Evolutionary conservation across 495 filamentous ascomycete genomes (phyloP).

Genomic region (Penicillium egyptiacum): DNA sequence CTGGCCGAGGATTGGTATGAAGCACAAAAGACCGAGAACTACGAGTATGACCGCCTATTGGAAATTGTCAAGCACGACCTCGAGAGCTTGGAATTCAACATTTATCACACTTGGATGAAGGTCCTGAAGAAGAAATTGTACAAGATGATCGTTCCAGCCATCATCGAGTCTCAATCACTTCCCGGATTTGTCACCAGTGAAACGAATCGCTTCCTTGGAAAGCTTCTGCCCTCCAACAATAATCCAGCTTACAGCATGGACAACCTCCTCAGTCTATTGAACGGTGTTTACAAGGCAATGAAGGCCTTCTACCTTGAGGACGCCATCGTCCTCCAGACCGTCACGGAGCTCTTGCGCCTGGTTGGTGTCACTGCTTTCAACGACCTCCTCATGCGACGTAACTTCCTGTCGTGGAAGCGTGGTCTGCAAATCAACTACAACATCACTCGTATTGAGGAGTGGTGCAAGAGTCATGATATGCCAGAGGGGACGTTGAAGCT

Average conservation of each 20-base stretch:
- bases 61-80: constrained; percentile 99
- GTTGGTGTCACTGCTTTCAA: constrained; percentile 99
- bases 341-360: constrained; percentile 89
- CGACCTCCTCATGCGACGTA: constrained; percentile 93
- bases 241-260: constrained; percentile 98
- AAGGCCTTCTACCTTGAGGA: constrained; percentile 97
- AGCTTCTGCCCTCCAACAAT: constrained; percentile 84
- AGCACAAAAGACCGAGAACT: constrained; percentile 98
- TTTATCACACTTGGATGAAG: constrained; percentile 99
- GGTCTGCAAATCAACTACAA: constrained; percentile 99
- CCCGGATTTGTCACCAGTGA: constrained; percentile 99
- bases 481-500: constrained; percentile 96
- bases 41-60: constrained; percentile 94
- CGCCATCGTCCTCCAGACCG: constrained; percentile 88
- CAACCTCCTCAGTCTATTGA: constrained; percentile 91
- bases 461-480: constrained; percentile 99
- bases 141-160: constrained; percentile 99
- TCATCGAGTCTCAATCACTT: constrained; percentile 97
- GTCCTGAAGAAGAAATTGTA: constrained; percentile 97
- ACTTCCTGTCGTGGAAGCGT: constrained; percentile 99
- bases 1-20: constrained; percentile 99
- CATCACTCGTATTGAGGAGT: constrained; percentile 98
- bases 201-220: constrained; percentile 95
- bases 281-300: constrained; percentile 97
- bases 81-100: constrained; percentile 98